Evolutionary conservation across 1,139 yeast genomes (phyloP).

Genomic region (Taphrina confusa): DNA sequence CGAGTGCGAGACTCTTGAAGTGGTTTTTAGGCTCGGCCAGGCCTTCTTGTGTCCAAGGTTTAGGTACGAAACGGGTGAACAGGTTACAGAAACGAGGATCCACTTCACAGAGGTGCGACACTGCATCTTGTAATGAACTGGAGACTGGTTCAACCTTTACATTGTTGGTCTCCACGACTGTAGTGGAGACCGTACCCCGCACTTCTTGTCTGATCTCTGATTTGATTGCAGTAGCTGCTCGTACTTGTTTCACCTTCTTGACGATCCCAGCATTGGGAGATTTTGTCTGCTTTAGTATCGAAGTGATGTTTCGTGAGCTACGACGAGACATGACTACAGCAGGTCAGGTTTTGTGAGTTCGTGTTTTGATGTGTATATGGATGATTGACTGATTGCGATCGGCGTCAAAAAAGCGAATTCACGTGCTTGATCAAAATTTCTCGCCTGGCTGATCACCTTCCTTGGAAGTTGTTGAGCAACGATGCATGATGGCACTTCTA

Average conservation of each 20-base stretch:
- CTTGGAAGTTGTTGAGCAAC: no score
- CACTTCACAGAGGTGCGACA: conserved; percentile 17
- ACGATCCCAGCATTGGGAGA: background rate
- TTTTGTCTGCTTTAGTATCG: conserved; percentile 13
- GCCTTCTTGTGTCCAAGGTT: conserved; percentile 35
- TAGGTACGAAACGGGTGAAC: conserved; percentile 36
- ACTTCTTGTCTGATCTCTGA: background rate
- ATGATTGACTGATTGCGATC: no score
- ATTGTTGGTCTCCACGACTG: background rate
- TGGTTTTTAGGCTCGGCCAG: conserved; percentile 39
- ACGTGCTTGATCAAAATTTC: no score
- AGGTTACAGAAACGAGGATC: conserved; percentile 39
- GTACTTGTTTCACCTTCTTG: conserved; percentile 5
- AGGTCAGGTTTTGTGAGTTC: no score
- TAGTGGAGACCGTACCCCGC: background rate
- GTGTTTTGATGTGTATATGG: no score
- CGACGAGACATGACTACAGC: conserved; percentile 14
- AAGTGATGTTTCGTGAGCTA: conserved; percentile 3
- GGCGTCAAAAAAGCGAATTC: no score
- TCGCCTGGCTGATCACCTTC: no score
- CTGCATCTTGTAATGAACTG: conserved; percentile 5
- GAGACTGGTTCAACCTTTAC: background rate
- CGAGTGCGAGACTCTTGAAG: conserved; percentile 19
- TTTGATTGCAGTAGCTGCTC: background rate
- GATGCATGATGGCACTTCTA: no score